Evolutionary conservation across 2,329 filamentous ascomycete genomes (phyloP).

Genomic region (Fusarium nygamai): DNA sequence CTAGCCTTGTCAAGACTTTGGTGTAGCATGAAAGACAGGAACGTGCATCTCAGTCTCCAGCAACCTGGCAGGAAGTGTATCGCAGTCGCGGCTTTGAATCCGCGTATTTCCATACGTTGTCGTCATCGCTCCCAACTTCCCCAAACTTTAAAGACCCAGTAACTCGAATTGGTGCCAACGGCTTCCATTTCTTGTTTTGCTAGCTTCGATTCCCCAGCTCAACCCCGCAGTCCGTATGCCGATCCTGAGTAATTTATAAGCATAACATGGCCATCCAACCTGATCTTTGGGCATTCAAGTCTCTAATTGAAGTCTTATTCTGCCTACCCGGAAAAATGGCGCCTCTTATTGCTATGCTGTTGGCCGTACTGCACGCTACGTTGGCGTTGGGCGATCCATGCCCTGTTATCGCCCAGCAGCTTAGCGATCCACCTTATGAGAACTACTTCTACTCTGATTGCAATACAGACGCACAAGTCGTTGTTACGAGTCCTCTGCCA

Average conservation of each 20-base stretch:
- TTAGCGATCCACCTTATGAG: conserved; percentile 67
- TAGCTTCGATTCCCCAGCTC: neutral
- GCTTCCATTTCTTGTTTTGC: conserved; percentile 1
- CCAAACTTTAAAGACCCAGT: neutral
- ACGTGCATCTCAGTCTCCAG: neutral
- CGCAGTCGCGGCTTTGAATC: fast-evolving
- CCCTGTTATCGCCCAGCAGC: conserved; percentile 26
- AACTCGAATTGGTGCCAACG: neutral
- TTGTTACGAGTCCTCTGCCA: conserved; percentile 66
- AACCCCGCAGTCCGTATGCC: conserved; percentile 10
- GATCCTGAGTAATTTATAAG: conserved; percentile 5
- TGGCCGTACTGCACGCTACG: neutral
- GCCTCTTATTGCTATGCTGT: neutral
- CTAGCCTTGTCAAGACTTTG: neutral
- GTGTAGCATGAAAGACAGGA: neutral
- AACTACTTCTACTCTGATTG: conserved; percentile 76
- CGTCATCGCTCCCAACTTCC: conserved; percentile 3
- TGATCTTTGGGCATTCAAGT: neutral
- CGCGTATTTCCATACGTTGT: neutral
- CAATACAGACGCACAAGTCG: conserved; percentile 66
- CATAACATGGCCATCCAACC: neutral
- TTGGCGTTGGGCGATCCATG: neutral
- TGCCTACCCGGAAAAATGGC: neutral
- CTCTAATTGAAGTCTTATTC: neutral
- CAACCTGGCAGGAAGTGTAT: neutral